Evolutionary conservation across 2,329 filamentous ascomycete species (phyloP), one percentile per base, ranked within the genome.

Genomic region (Hyphodiscus sp.): DNA sequence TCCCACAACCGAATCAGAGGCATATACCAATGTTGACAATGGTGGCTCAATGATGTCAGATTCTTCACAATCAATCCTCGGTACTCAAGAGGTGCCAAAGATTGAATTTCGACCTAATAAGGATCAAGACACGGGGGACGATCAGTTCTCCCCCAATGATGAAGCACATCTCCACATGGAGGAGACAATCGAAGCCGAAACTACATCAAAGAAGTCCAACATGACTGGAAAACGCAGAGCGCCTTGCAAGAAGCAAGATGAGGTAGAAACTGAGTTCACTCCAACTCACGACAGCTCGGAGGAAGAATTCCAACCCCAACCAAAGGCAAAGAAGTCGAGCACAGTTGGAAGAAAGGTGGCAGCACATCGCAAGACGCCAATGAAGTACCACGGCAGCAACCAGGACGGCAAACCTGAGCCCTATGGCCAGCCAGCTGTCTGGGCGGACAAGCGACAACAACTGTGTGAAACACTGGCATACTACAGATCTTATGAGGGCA

Each of bases 401-500:
- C 33, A 38, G 33, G 11, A 15, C 11, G 51, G 19, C n/a, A 66
- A 63, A 44, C 60, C 62, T 3, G 54, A 61, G 2, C 57, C 64
- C 5, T 53, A 55, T 46, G 61, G 60, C 1, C 13, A 59, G n/a
- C 80, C 81, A 7, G 67, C 71, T 11, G 76, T 82, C 0, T 86
- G 81, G 80, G 75, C 82, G 0, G 71, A 79, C 5, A 69, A 69
- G 38, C 76, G 85, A 3, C 78, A 82, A 53, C 77, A 78, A 15
- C 69, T 90, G 0, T 86, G 80, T 58, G 82, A 88, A 61, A 76
- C 82, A 0, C 63, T 88, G 0, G 74, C 77, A 0, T 86, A 82
- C 68, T 89, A 81, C 67, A 78, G 75, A 15, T 70, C 78, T 1
- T 80, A 81, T 41, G 80, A 89, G 59, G 74, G 79, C 1, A 82